Conservation (phyloP, 345 rosid genomes). For the Arabidopsis arenosa region DNA sequence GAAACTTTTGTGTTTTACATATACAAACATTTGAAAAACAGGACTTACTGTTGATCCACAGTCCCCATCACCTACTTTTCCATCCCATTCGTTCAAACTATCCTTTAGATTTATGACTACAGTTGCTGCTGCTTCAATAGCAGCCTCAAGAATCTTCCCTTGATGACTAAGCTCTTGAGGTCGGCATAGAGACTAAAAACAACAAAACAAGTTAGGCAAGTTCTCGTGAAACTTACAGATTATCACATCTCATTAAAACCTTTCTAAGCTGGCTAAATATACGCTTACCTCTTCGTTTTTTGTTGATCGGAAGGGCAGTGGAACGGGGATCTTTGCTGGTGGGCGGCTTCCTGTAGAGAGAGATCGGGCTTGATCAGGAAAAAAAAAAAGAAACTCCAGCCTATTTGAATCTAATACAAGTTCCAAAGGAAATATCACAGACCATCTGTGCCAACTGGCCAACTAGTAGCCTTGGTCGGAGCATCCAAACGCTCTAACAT, state of each 20-base stretch:
- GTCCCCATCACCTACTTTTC: constrained; percentile 96
- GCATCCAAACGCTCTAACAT: constrained; percentile 81
- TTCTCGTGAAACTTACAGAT: constrained; percentile 23
- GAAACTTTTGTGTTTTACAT: not conserved
- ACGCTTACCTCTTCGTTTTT: constrained; percentile 67
- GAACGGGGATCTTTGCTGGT: constrained; percentile 89
- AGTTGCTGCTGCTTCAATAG: constrained; percentile 84
- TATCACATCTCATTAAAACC: not conserved
- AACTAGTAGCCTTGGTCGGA: constrained; percentile 87
- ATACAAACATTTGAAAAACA: not conserved
- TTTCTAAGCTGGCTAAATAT: not conserved
- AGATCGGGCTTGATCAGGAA: not conserved
- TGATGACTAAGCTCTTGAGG: constrained; percentile 68
- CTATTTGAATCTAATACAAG: not conserved
- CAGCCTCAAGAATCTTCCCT: constrained; percentile 73
- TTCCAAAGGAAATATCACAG: constrained; percentile 18
- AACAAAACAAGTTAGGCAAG: constrained; percentile 17
- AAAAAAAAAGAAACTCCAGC: not conserved
- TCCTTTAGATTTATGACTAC: constrained; percentile 68
- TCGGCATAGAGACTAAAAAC: constrained; percentile 50
- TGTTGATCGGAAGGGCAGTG: constrained; percentile 51
- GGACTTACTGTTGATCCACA: constrained; percentile 94
- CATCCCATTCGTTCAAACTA: constrained; percentile 89
- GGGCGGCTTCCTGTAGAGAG: constrained; percentile 67
- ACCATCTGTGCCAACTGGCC: constrained; percentile 95